A percentile compares a stretch with the other conserved stretches of the same genome.
These are phyloP conservation scores for Wickerhamomyces bisporus DNA, from an alignment of 805 yeast genomes.

Conservation along the genomic window DNA sequence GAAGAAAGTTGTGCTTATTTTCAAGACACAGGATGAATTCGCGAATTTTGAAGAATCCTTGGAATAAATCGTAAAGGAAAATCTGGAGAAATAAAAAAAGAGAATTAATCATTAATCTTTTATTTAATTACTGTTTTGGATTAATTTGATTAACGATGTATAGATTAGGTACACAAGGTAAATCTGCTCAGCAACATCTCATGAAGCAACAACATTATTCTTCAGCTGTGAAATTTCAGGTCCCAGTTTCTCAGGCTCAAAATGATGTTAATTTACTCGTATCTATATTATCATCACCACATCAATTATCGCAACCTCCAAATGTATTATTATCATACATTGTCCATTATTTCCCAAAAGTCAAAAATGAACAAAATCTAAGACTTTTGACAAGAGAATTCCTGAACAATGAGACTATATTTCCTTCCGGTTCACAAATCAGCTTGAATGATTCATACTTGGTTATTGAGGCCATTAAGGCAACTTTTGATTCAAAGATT, in stretches of 20 bases:
- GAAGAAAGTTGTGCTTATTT: too few species aligned
- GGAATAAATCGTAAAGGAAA: not conserved
- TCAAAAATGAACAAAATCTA: constrained; percentile 40
- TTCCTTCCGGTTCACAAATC: constrained; percentile 12
- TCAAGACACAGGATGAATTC: too few species aligned
- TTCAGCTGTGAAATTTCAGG: constrained; percentile 28
- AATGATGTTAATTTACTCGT: constrained; percentile 26
- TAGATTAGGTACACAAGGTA: constrained; percentile 24
- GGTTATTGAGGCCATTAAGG: constrained; percentile 43
- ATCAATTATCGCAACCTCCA: constrained; percentile 3
- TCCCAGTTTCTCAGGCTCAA: constrained; percentile 24
- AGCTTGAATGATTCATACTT: constrained; percentile 26
- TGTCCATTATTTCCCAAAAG: constrained; percentile 40
- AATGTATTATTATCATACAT: constrained; percentile 32
- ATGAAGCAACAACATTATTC: constrained; percentile 28
- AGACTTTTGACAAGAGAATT: constrained; percentile 34
- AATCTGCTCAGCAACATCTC: constrained; percentile 17
- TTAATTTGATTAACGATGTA: constrained; percentile 15
- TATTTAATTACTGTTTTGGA: not conserved
- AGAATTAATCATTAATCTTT: not conserved
- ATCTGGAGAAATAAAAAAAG: not conserved
- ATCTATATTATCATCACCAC: constrained; percentile 9
- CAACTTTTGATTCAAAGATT: constrained; percentile 39
- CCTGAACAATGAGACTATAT: constrained; percentile 32
- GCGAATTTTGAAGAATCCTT: too few species aligned